These are phyloP conservation scores for Tylopilus cervinicoccineus DNA, from an alignment of 768 basidiomycete genomes.

Conservation along the genomic window DNA sequence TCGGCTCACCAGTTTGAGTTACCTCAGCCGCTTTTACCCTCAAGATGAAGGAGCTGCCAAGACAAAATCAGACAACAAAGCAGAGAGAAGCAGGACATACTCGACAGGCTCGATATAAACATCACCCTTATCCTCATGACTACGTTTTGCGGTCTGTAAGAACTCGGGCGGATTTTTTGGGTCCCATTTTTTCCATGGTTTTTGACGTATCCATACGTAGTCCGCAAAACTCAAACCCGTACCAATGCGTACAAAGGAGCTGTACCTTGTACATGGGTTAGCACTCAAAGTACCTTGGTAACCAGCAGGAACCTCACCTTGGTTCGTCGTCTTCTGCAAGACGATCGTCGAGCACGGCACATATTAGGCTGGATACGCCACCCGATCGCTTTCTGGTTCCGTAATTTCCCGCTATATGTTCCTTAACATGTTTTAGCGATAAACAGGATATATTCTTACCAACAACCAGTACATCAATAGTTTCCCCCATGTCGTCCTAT, in stretches of 20 bases:
- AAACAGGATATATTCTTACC: constrained; percentile 41
- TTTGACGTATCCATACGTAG: constrained; percentile 78
- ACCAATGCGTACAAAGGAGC: constrained; percentile 86
- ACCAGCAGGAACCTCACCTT: constrained; percentile 40
- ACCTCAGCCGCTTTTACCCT: constrained; percentile 95
- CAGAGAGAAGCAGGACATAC: constrained; percentile 38
- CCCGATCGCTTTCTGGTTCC: constrained; percentile 85
- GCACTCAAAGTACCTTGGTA: neutral
- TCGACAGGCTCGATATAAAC: constrained; percentile 87
- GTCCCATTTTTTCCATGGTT: constrained; percentile 82
- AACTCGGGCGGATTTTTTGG: constrained; percentile 70
- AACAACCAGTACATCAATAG: constrained; percentile 87
- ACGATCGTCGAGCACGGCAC: constrained; percentile 82
- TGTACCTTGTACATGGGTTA: constrained; percentile 51
- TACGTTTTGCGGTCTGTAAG: constrained; percentile 53
- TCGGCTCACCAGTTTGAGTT: constrained; percentile 54
- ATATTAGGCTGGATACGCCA: constrained; percentile 84
- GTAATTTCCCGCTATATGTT: constrained; percentile 72
- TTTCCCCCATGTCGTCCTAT: constrained; percentile 90
- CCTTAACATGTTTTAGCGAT: neutral
- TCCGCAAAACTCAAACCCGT: constrained; percentile 84
- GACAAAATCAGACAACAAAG: constrained; percentile 1
- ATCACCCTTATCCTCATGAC: constrained; percentile 82
- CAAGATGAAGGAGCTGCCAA: constrained; percentile 81
- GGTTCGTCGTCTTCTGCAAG: constrained; percentile 49